Base-by-base conservation (phyloP, 805 yeast genomes). In the Limtongozyma cylindracea region DNA sequence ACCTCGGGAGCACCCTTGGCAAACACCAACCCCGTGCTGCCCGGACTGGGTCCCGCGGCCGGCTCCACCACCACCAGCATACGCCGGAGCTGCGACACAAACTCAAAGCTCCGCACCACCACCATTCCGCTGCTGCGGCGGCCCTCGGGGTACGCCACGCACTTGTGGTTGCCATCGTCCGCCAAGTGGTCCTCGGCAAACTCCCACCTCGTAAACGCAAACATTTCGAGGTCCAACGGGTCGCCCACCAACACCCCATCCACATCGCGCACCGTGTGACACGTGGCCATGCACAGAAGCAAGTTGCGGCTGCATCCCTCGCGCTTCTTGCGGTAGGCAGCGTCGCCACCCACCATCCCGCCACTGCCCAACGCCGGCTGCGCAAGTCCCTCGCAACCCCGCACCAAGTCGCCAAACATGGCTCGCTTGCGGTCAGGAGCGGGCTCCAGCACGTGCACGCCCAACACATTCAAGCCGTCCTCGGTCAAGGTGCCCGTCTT, bases 1-100 rank as follows among this genome's bases (percentile, higher is more conserved):
- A 82, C 76, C 39, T 88, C 99, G 0, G 99, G 99, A 0, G 99
- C 98, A 21, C 99, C 99, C 38, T 88, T 88, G 8, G 88, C 78
- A 38, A 62, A 70, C 2, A 50, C 31, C 13, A 24, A 24, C 3
- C 31, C 29, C 15, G 29, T 34, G 16, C 30, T 30, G 15, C 15
- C 15, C 6, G 6, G 15, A 5, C 6, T 5, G n/a, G n/a, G n/a
- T n/a, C n/a, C n/a, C n/a, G n/a, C n/a, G n/a, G n/a, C n/a, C n/a
- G n/a, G n/a, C 3, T 34, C 39, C 10, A 68, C 66, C 23, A 84
- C 41, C 0, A 80, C 94, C 23, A 88, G 68, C 94, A 84, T 84
- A 35, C 98, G 55, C 40, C 98, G 64, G 28, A 88, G 45, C 16
- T 67, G 61, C 1, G 96, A 67, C 3, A 76, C 56, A 41, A 88